Base-by-base conservation (phyloP, 2,329 filamentous ascomycete species). In the Claviceps sp. region DNA sequence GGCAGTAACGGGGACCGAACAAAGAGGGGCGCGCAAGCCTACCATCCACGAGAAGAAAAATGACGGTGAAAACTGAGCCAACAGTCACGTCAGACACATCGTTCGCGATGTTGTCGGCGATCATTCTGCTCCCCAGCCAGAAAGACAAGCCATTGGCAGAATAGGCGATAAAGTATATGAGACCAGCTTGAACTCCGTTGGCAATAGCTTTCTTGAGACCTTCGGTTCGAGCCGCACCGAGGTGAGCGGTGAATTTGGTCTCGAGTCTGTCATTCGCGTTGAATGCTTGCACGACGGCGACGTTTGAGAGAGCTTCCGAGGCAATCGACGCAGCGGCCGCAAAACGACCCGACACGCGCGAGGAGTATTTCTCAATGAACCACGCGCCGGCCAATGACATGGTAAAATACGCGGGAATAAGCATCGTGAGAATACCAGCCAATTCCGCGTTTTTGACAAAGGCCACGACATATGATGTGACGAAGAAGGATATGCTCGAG, bases 131-230 rank as follows among this genome's bases (percentile, higher is more conserved):
- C 45, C 81, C 82, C 62, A 82, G 76, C 78, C 79, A 85, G 59
- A 84, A 84, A 0, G 81, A 81, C 11, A 85, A 64, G 7, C 76
- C 81, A 58, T 82, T 84, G 5, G 79, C 79, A 2, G 77, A 71
- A 57, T 82, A 84, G 2, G 80, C 78, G 53, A 84, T 74, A 58
- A 85, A 84, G 60, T 83, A 85, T 18, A 84, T 63, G n/a, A 79
- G 60, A n/a, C 80, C 81, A 7, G 77, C 70, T 59, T 82, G 79
- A 0, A 78, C 66, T 3, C 75, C 81, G 36, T 74, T 70, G 0
- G 74, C 72, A 1, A 73, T 62, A 1, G 78, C 72, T 60, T 83
- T 84, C 58, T 78, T 78, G 52, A 79, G 63, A 2, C 72, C 78
- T 44, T 75, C 70, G 2, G 61, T 65, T 53, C 71, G 69, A 1